phyloP scores from a whole-genome alignment of 139 green algal species.

The Micractinium sp. region DNA sequence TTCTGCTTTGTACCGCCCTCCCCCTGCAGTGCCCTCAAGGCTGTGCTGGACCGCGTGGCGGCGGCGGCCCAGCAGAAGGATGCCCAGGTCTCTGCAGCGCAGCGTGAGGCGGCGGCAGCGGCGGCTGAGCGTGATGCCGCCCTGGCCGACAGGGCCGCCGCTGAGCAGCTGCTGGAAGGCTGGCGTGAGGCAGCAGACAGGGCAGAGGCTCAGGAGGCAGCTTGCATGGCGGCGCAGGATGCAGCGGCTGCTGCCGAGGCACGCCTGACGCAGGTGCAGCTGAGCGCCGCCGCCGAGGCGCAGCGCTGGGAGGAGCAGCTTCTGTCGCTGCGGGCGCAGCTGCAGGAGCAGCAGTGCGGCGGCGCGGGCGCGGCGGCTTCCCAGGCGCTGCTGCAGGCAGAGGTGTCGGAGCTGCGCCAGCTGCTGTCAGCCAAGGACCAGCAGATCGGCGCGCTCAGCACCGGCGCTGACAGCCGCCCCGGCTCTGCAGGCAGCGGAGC shows the following conservation, averaged over 20 bases:
- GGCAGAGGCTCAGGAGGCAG: not conserved
- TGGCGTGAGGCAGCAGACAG: not conserved
- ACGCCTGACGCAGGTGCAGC: not conserved
- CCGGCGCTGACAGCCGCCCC: not conserved
- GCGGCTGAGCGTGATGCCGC: slow-evolving; percentile 4
- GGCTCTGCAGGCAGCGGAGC: not conserved
- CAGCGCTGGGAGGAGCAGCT: slow-evolving; percentile 21
- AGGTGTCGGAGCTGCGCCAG: slow-evolving; percentile 11
- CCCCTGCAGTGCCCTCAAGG: slow-evolving; percentile 22
- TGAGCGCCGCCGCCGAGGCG: not conserved
- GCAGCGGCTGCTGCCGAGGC: not conserved
- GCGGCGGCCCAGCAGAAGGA: slow-evolving; percentile 28
- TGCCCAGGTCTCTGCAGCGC: slow-evolving; percentile 5
- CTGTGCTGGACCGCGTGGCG: slow-evolving; percentile 17
- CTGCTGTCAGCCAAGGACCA: slow-evolving; percentile 31
- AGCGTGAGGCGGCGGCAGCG: not conserved
- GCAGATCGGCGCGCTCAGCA: slow-evolving; percentile 33
- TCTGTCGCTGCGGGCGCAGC: not conserved
- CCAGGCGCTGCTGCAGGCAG: not conserved
- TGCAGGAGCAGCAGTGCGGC: not conserved
- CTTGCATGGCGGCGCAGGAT: not conserved
- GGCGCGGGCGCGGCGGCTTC: not conserved
- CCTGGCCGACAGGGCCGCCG: not conserved
- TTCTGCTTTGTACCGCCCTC: not conserved
- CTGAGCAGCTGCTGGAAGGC: not conserved